Evolutionary conservation across 225 moss, liverwort and hornwort genomes (phyloP).

Genomic region (Thuidium tamariscinum): DNA sequence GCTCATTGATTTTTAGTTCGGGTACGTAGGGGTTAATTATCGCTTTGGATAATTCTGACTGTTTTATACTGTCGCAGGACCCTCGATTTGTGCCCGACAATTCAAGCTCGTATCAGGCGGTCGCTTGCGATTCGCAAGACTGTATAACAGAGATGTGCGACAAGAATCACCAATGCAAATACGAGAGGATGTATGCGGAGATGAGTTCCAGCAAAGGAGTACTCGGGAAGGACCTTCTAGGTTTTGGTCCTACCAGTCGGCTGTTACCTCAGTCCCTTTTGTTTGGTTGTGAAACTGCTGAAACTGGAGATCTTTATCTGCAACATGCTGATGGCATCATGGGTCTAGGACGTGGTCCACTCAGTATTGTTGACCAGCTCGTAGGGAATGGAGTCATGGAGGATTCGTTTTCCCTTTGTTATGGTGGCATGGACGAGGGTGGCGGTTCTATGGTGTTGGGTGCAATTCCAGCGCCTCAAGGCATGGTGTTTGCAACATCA

Average conservation of each 20-base stretch:
- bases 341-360: constrained; percentile 84
- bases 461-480: constrained; percentile 43
- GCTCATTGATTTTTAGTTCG: background rate
- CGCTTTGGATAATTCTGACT: background rate
- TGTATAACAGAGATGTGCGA: constrained; percentile 74
- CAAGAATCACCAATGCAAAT: constrained; percentile 60
- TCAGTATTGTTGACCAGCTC: constrained; percentile 94
- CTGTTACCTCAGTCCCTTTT: constrained; percentile 53
- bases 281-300: constrained; percentile 91
- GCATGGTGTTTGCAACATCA: constrained; percentile 71
- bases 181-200: constrained; percentile 86
- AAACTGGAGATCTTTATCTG: constrained; percentile 77
- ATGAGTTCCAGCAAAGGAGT: constrained; percentile 77
- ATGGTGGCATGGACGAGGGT: constrained; percentile 89
- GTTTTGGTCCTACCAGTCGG: constrained; percentile 53
- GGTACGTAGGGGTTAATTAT: background rate
- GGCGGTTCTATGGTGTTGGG: constrained; percentile 98
- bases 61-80: constrained; percentile 40
- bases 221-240: constrained; percentile 65
- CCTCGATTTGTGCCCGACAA: constrained; percentile 71
- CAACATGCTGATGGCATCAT: constrained; percentile 96
- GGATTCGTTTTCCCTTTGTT: constrained; percentile 89
- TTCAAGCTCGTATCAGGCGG: constrained; percentile 56
- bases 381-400: constrained; percentile 66
- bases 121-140: constrained; percentile 41